These are phyloP conservation scores for Acacia crassicarpa DNA, from an alignment of 306 rosid species.

Conservation along the genomic window DNA sequence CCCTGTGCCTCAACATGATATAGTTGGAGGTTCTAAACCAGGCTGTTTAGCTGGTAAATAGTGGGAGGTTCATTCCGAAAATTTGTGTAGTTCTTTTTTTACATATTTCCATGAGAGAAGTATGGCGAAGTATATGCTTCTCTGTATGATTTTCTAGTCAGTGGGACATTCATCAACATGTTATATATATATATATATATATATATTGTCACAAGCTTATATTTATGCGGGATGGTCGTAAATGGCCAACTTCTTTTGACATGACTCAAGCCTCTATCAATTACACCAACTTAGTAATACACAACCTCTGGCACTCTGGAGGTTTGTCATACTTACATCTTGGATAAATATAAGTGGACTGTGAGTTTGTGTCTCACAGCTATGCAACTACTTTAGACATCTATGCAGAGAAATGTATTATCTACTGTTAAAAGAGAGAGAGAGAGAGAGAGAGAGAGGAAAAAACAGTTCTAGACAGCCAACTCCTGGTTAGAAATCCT, in stretches of 20 bases:
- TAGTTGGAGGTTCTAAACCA: not conserved
- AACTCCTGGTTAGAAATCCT: not conserved
- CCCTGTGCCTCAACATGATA: too few species aligned
- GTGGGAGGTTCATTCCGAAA: not conserved
- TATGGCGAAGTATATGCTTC: too few species aligned
- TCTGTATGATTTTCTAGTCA: not conserved
- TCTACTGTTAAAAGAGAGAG: too few species aligned
- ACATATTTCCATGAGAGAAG: not conserved
- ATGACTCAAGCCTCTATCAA: too few species aligned
- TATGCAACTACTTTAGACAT: not conserved
- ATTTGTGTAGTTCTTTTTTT: not conserved
- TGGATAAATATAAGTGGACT: constrained; percentile 13
- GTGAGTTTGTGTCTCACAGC: not conserved
- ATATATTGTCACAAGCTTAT: too few species aligned
- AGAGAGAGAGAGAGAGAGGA: too few species aligned
- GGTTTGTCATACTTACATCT: constrained; percentile 47
- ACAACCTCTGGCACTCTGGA: constrained; percentile 87
- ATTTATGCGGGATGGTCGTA: too few species aligned
- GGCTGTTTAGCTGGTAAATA: not conserved
- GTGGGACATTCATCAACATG: not conserved
- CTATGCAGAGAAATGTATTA: not conserved
- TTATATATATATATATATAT: not conserved
- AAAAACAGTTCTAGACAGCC: not conserved
- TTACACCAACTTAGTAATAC: constrained; percentile 29
- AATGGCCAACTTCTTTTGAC: too few species aligned